Percentiles rank a stretch among this genome's conserved stretches.
Conservation (phyloP, 768 basidiomycete species). For the Leucocoprinus birnbaumii region DNA sequence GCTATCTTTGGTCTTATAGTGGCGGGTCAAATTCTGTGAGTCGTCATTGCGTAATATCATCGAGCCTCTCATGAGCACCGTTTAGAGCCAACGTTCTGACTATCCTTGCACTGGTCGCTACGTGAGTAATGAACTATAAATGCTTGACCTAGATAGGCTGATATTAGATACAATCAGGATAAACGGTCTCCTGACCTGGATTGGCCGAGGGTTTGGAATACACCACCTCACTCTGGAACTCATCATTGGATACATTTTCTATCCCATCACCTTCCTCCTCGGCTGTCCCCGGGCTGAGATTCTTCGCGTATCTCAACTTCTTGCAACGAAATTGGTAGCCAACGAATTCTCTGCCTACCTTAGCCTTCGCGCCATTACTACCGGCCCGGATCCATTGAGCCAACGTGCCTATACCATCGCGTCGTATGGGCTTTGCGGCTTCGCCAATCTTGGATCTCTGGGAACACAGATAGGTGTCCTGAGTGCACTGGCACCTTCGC, state of each 20-base stretch:
- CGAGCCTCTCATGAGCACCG: too few species aligned
- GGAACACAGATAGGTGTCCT: slow-evolving; percentile 74
- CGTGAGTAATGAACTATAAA: too few species aligned
- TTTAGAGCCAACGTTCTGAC: too few species aligned
- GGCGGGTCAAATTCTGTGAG: too few species aligned
- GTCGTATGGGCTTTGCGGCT: slow-evolving; percentile 87
- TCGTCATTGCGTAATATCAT: too few species aligned
- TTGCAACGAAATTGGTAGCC: slow-evolving; percentile 86
- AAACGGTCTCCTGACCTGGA: too few species aligned
- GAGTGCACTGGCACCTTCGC: slow-evolving; percentile 44
- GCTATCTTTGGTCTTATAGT: too few species aligned
- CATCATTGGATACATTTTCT: slow-evolving; percentile 83
- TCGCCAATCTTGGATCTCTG: slow-evolving; percentile 82
- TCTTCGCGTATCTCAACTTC: slow-evolving; percentile 71
- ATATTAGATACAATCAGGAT: too few species aligned
- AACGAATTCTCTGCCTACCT: slow-evolving; percentile 85
- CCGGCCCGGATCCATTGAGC: slow-evolving; percentile 49
- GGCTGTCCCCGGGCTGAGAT: slow-evolving; percentile 84
- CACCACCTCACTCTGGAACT: slow-evolving; percentile 80
- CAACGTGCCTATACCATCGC: slow-evolving; percentile 78
- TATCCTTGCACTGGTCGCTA: too few species aligned
- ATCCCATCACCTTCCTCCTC: slow-evolving; percentile 80
- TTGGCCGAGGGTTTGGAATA: too few species aligned
- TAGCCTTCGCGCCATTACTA: slow-evolving; percentile 49
- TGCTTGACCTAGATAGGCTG: too few species aligned